Evolutionary conservation across 2,329 filamentous ascomycete species (phyloP), one percentile per base, ranked within the genome.

Genomic region (Raffaelea deltoideospora): DNA sequence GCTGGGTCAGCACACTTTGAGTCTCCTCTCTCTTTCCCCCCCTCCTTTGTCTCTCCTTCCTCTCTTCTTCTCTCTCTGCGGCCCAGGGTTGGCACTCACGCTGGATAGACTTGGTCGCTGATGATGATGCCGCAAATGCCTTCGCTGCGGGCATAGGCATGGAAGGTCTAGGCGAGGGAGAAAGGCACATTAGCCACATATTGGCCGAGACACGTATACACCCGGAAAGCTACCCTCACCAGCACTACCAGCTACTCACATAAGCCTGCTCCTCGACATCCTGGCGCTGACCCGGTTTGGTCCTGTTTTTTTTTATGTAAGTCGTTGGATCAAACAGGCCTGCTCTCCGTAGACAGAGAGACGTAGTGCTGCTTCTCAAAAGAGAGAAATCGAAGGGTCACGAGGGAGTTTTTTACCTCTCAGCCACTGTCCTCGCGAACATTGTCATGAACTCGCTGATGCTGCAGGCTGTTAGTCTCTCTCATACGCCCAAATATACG

Each of bases 391-490:
- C n/a, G n/a, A n/a, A n/a, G n/a, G 5, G 6, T 19, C 11, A 8
- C 21, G 10, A 3, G 11, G 17, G n/a, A 11, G 17, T 17, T 4
- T 13, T 15, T 20, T 17, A 38, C 49, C 83, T 72, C 60, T 92
- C 83, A 43, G 88, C 88, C 34, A 95, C 79, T 15, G 81, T 88
- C 60, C 84, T 84, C 57, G 76, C 73, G 63, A 92, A 88, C 50
- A 94, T 65, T 39, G 76, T 80, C 76, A 93, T 83, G 45, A 52
- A 50, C 44, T 53, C 49, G 41, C 47, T 41, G 22, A 48, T 44
- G 37, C 43, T 50, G 41, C 39, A 44, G 21, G 45, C 15, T 6
- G 47, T 47, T 15, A 47, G 49, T 41, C 42, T 37, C 13, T 10
- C 11, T 15, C 18, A n/a, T n/a, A n/a, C n/a, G n/a, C n/a, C n/a